Evolutionary conservation across 2,329 filamentous ascomycete genomes (phyloP), one percentile per base, ranked within the genome.

Genomic region (Chaetomiaceae sp.): DNA sequence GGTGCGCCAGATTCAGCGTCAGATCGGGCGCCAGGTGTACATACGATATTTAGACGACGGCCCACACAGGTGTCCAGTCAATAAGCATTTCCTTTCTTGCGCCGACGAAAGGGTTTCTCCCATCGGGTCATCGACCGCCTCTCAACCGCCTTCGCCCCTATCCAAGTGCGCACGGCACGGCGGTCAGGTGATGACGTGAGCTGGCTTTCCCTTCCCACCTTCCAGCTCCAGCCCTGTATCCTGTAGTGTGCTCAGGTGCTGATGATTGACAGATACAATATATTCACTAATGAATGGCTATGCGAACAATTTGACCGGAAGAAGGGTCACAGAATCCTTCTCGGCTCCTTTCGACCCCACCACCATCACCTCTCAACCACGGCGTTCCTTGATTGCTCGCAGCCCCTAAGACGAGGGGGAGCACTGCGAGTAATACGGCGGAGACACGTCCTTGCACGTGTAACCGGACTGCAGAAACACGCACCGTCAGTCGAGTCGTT

Each of bases 351-450:
- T 17, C n/a, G 15, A 15, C 46, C 18, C 30, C 12, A 4, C 7
- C 6, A 22, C 35, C n/a, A 18, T 22, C 33, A 14, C 37, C 24
- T 29, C n/a, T n/a, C n/a, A n/a, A n/a, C n/a, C n/a, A n/a, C n/a
- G n/a, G n/a, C n/a, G n/a, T n/a, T n/a, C n/a, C n/a, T n/a, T n/a
- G n/a, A n/a, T n/a, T n/a, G n/a, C n/a, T n/a, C n/a, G n/a, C n/a
- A n/a, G n/a, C n/a, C n/a, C n/a, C n/a, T n/a, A n/a, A 34, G 11
- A 40, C 19, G 9, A 24, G 17, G 20, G 50, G 43, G 3, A 47
- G 49, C 66, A 69, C 52, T 69, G 66, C 14, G 62, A 67, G 49
- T 69, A 69, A 48, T 67, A 64, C 6, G 65, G 65, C 6, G 64
- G 57, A 12, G 65, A 67, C 12, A 69, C 62, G 1, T 55, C 63